Conservation (phyloP, 495 filamentous ascomycete species). For the Sordaria brevicollis region DNA sequence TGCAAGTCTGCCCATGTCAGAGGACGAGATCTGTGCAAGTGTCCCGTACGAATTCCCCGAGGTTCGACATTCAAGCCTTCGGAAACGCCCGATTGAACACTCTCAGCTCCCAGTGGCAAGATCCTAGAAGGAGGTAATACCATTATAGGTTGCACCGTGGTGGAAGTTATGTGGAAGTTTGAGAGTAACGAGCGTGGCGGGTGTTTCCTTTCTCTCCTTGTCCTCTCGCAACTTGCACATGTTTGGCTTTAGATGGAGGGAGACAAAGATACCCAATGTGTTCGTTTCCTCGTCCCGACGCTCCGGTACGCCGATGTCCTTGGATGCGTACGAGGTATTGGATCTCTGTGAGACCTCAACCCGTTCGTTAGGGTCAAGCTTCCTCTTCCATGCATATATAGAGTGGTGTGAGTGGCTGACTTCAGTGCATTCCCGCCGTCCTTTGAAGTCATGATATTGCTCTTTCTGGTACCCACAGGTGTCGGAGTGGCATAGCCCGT, state of each 20-base stretch:
- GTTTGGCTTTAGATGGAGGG: background rate
- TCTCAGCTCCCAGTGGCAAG: background rate
- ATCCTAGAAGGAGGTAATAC: background rate
- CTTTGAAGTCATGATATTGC: too few species aligned
- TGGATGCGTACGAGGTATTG: background rate
- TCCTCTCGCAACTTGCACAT: background rate
- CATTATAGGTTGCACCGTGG: background rate
- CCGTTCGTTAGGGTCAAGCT: background rate
- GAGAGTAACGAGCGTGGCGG: background rate
- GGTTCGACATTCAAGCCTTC: background rate
- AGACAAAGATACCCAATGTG: background rate
- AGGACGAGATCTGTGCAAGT: background rate
- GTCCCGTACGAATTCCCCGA: background rate
- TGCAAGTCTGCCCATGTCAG: background rate
- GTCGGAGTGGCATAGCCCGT: background rate
- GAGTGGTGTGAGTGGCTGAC: background rate
- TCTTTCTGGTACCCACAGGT: background rate
- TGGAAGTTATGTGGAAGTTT: background rate
- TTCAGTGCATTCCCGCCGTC: background rate
- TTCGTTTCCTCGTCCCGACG: background rate
- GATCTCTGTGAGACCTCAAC: background rate
- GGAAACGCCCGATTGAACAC: background rate
- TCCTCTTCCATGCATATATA: background rate
- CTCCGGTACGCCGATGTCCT: background rate
- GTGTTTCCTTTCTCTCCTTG: background rate